Conservation (phyloP, 2,329 filamentous ascomycete species). For the Exophiala sp. region DNA sequence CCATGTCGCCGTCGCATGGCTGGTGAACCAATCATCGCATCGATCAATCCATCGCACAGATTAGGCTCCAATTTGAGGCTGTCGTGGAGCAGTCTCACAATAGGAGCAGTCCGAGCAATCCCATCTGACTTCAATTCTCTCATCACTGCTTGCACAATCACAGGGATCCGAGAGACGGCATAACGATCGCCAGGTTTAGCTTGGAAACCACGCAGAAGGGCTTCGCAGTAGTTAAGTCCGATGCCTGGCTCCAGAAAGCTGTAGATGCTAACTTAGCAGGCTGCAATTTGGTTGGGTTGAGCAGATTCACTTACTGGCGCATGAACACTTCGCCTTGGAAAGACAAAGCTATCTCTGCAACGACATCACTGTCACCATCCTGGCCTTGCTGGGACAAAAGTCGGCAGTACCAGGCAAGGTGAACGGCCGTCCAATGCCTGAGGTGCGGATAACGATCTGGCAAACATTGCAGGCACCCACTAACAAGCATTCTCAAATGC, state of each 20-base stretch:
- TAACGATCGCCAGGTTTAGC: not conserved
- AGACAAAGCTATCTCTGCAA: not conserved
- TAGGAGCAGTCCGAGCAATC: too few relatives aligned
- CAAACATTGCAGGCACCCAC: not conserved
- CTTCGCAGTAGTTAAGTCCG: not conserved
- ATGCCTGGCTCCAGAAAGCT: not conserved
- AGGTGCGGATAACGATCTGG: not conserved
- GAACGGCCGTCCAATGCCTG: not conserved
- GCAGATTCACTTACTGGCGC: too few relatives aligned
- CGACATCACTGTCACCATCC: not conserved
- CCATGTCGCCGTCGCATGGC: too few relatives aligned
- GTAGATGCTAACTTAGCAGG: not conserved
- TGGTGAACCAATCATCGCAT: too few relatives aligned
- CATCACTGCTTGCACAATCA: not conserved
- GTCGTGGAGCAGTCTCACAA: too few relatives aligned
- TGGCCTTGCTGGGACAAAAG: not conserved
- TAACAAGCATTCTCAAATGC: not conserved
- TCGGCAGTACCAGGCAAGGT: not conserved
- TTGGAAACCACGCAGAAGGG: not conserved
- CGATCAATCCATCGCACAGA: too few relatives aligned
- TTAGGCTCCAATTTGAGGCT: too few relatives aligned
- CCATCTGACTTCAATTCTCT: too few relatives aligned
- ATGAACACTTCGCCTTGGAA: not conserved
- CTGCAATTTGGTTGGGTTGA: too few relatives aligned
- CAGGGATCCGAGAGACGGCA: not conserved